Conservation (phyloP, 495 filamentous ascomycete species). For the Diplogelasinospora grovesii region DNA sequence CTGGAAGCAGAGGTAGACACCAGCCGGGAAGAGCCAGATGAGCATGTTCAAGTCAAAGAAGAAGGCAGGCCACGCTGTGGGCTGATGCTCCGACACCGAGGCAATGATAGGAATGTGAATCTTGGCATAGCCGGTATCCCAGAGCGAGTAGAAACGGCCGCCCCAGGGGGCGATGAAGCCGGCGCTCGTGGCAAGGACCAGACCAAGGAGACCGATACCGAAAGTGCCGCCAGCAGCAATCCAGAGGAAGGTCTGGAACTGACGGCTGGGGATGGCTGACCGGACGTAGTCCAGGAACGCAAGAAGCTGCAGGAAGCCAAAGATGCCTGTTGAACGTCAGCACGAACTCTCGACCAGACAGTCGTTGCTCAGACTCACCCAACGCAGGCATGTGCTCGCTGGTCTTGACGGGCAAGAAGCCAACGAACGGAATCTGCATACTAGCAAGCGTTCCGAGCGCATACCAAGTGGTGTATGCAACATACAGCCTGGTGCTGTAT, state of each 20-base stretch:
- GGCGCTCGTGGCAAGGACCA: conserved; percentile 76
- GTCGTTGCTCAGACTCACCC: conserved; percentile 47
- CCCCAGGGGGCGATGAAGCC: conserved; percentile 97
- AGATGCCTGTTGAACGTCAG: conserved; percentile 63
- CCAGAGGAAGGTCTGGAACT: conserved; percentile 85
- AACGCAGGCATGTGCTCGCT: conserved; percentile 98
- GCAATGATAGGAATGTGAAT: conserved; percentile 99
- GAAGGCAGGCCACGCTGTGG: conserved; percentile 99
- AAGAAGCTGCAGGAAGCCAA: conserved; percentile 90
- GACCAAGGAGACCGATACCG: conserved; percentile 53
- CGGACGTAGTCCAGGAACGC: conserved; percentile 90
- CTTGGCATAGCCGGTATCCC: conserved; percentile 99
- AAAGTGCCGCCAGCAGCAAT: conserved; percentile 64
- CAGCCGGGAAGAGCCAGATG: conserved; percentile 98
- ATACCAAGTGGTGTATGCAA: conserved; percentile 97
- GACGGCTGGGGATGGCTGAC: conserved; percentile 76
- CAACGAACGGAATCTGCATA: conserved; percentile 99
- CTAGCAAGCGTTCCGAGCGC: conserved; percentile 92
- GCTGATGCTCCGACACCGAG: conserved; percentile 98
- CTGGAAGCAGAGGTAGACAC: conserved; percentile 97
- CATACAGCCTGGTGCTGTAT: conserved; percentile 89
- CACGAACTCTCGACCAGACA: no score
- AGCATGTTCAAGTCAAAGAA: conserved; percentile 98
- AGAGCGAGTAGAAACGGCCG: conserved; percentile 98
- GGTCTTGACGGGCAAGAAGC: conserved; percentile 91